Percentiles rank a stretch among this genome's conserved stretches.
These are phyloP conservation scores for Fusarium agapanthi DNA, from an alignment of 2,329 filamentous ascomycete species.

Conservation along the genomic window DNA sequence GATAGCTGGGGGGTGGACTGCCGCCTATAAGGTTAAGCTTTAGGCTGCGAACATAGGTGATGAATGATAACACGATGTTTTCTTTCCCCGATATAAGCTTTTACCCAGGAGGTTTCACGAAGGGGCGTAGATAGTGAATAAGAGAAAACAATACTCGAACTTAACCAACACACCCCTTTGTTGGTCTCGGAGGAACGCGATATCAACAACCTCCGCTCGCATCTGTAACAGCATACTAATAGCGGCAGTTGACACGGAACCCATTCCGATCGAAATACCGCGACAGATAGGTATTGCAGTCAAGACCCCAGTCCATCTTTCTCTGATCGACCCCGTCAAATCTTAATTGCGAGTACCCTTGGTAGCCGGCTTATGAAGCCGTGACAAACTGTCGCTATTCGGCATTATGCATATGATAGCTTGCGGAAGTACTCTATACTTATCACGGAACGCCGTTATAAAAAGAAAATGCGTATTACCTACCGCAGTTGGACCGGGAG, in stretches of 20 bases:
- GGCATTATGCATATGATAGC: neutral
- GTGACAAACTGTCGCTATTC: neutral
- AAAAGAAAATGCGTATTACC: neutral
- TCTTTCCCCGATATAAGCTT: too few species aligned
- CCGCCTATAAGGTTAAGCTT: too few species aligned
- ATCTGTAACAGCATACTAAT: too few species aligned
- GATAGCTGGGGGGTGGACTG: neutral
- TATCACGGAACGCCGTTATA: too few species aligned
- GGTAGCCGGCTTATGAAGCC: neutral
- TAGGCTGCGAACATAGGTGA: too few species aligned
- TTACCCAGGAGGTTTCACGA: too few species aligned
- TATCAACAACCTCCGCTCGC: fast-evolving
- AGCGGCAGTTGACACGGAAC: neutral
- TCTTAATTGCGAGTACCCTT: neutral
- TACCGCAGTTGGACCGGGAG: neutral
- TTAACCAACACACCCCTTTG: fast-evolving
- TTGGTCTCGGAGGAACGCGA: neutral
- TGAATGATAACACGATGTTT: too few species aligned
- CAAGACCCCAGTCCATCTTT: neutral
- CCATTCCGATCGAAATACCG: neutral
- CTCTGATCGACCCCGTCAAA: neutral
- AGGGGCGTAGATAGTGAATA: neutral
- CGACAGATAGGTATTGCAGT: neutral
- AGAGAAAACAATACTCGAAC: too few species aligned
- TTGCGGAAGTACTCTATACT: neutral